These are phyloP conservation scores for Hemerocallis citrina DNA, from an alignment of 106 monocot species.

Conservation along the genomic window DNA sequence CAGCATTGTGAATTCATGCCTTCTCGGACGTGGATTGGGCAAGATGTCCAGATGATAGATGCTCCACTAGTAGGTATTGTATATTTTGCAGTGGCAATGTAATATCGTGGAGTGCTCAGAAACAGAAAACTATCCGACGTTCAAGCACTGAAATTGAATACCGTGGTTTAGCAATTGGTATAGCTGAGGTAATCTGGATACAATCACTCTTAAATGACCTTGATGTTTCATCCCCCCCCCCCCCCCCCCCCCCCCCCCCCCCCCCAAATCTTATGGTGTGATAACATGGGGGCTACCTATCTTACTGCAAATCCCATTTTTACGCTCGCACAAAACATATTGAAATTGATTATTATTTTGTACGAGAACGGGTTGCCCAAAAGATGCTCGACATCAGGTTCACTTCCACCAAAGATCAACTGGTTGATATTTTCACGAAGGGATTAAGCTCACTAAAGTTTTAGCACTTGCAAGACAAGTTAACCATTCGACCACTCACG, in stretches of 20 bases:
- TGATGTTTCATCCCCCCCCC: not conserved
- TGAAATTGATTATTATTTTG: constrained; percentile 2
- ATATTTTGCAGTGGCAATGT: not conserved
- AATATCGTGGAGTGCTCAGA: not conserved
- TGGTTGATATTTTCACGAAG: too few species aligned
- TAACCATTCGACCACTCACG: too few species aligned
- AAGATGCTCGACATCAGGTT: too few species aligned
- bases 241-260: too few species aligned
- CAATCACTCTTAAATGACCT: not conserved
- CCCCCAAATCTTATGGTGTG: not conserved
- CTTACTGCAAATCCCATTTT: not conserved
- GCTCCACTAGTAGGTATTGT: not conserved
- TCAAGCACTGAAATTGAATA: not conserved
- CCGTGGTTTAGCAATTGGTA: not conserved
- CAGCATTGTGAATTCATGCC: not conserved
- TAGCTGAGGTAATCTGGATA: not conserved
- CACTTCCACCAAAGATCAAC: too few species aligned
- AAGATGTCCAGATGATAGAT: not conserved
- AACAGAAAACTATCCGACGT: not conserved
- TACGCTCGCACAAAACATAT: not conserved
- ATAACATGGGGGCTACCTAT: not conserved
- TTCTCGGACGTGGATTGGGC: not conserved
- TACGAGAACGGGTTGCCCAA: too few species aligned
- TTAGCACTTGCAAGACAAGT: too few species aligned
- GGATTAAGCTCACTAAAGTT: too few species aligned